phyloP scores from a whole-genome alignment of 2,329 filamentous ascomycete species.

The Parastagonospora avenae region DNA sequence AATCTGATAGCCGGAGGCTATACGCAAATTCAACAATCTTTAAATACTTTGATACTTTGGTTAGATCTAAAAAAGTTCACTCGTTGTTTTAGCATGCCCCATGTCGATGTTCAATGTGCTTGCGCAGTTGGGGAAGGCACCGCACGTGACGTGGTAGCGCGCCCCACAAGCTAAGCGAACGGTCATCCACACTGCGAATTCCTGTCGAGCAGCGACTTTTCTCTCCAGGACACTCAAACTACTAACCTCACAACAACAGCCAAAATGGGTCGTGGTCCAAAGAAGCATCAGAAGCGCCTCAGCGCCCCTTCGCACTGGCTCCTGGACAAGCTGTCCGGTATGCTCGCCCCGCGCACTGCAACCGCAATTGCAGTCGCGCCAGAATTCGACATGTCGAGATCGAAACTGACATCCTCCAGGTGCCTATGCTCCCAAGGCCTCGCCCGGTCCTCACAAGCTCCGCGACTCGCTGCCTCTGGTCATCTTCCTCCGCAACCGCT shows the following conservation, averaged over 20 bases:
- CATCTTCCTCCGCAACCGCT: constrained; percentile 78
- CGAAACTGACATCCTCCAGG: constrained; percentile 32
- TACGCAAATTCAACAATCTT: too few relatives aligned
- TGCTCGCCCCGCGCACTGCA: constrained; percentile 50
- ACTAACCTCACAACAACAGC: constrained; percentile 48
- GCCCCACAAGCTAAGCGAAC: constrained; percentile 9
- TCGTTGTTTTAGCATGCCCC: too few relatives aligned
- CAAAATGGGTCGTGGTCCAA: constrained; percentile 73
- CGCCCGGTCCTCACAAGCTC: constrained; percentile 96
- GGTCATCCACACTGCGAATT: neutral
- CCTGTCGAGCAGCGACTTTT: constrained; percentile 13
- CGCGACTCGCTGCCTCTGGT: constrained; percentile 98
- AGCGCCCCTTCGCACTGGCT: constrained; percentile 99
- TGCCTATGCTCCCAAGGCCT: constrained; percentile 68
- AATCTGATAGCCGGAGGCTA: too few relatives aligned
- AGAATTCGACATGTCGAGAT: constrained; percentile 4
- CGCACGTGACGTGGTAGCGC: constrained; percentile 1
- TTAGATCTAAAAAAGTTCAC: too few relatives aligned
- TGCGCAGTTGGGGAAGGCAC: neutral
- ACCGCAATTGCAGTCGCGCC: constrained; percentile 36
- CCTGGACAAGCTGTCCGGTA: constrained; percentile 97
- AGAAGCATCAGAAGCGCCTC: constrained; percentile 99
- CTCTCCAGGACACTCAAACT: constrained; percentile 37
- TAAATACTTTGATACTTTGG: too few relatives aligned
- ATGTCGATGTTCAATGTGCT: neutral